Evolutionary conservation across 2,329 filamentous ascomycete genomes (phyloP).

Genomic region (Pseudodiploospora longispora): DNA sequence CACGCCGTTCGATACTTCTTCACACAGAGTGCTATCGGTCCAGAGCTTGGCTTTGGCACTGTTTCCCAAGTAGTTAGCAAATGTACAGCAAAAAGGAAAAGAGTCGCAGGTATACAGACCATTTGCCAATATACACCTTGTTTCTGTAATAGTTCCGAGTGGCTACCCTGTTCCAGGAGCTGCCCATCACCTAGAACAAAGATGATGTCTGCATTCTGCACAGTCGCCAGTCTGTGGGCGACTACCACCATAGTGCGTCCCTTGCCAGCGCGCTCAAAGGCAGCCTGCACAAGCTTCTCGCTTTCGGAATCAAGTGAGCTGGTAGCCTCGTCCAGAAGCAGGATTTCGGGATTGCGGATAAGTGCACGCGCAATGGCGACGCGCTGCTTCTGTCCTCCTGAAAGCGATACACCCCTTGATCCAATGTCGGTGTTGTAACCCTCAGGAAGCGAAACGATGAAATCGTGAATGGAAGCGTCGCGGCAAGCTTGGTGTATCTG

Average conservation of each 20-base stretch:
- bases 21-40: slow-evolving; percentile 31
- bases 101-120: slow-evolving; percentile 30
- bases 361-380: slow-evolving; percentile 63
- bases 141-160: slow-evolving; percentile 41
- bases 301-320: slow-evolving; percentile 58
- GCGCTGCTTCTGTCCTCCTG: slow-evolving; percentile 66
- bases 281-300: slow-evolving; percentile 55
- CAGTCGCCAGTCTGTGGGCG: slow-evolving; percentile 67
- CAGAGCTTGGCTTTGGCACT: slow-evolving; percentile 53
- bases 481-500: slow-evolving; percentile 45
- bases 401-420: slow-evolving; percentile 56
- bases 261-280: slow-evolving; percentile 55
- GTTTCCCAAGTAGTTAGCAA: slow-evolving; percentile 16
- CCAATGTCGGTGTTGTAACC: slow-evolving; percentile 63
- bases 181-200: slow-evolving; percentile 64
- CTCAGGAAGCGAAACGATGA: slow-evolving; percentile 57
- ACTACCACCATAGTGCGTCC: slow-evolving; percentile 65
- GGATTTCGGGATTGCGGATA: slow-evolving; percentile 54
- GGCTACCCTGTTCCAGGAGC: slow-evolving; percentile 46
- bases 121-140: slow-evolving; percentile 50
- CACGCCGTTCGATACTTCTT: neutral
- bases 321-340: slow-evolving; percentile 68
- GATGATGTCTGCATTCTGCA: slow-evolving; percentile 73
- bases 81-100: neutral
- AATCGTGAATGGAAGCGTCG: slow-evolving; percentile 63